Conservation (phyloP, 1,284 basidiomycete species). For the Fomitopsis palustris region DNA sequence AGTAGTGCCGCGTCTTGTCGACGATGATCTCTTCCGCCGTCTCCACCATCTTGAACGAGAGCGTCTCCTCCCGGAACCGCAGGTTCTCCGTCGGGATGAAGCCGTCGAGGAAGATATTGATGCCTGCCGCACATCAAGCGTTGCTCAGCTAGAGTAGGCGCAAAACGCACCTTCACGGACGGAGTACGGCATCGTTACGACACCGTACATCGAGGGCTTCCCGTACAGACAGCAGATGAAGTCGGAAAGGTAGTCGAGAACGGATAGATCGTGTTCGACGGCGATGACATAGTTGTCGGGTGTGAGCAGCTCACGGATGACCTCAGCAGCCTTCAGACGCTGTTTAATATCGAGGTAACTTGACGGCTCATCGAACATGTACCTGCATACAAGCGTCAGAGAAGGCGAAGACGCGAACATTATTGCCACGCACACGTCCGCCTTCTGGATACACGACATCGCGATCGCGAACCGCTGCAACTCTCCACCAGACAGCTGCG, state of each 20-base stretch:
- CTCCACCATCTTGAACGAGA: conserved; percentile 96
- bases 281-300: conserved; percentile 90
- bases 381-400: conserved; percentile 41
- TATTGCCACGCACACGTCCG: conserved; percentile 71
- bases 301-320: conserved; percentile 82
- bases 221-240: conserved; percentile 97
- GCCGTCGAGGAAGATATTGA: conserved; percentile 98
- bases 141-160: neutral
- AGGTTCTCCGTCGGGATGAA: conserved; percentile 98
- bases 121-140: conserved; percentile 48
- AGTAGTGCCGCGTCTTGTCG: conserved; percentile 83
- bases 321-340: conserved; percentile 92
- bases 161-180: conserved; percentile 82
- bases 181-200: conserved; percentile 96
- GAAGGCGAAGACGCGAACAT: neutral
- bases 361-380: conserved; percentile 98
- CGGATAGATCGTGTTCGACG: conserved; percentile 97
- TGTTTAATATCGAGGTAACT: conserved; percentile 96
- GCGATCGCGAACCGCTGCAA: conserved; percentile 95
- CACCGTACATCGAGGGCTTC: conserved; percentile 95
- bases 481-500: conserved; percentile 91
- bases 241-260: conserved; percentile 95
- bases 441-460: conserved; percentile 88
- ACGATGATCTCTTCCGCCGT: conserved; percentile 84
- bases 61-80: conserved; percentile 91